phyloP scores from a whole-genome alignment of 2,329 filamentous ascomycete genomes.

The Dothideomycetes sp. region DNA sequence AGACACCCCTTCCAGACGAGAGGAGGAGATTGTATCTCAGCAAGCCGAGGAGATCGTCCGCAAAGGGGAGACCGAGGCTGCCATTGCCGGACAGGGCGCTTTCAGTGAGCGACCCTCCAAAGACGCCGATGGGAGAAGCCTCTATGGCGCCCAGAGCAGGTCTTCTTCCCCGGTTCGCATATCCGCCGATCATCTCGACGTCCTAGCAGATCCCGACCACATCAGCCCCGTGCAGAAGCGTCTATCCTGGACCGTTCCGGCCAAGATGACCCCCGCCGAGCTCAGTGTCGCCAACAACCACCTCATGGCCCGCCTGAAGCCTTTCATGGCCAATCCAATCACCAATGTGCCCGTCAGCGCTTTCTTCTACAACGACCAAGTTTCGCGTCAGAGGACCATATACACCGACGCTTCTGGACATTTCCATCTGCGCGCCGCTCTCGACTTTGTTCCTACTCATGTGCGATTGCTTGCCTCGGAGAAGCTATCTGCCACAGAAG shows the following conservation, averaged over 20 bases:
- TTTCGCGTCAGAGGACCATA: constrained; percentile 75
- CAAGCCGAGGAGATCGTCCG: constrained; percentile 70
- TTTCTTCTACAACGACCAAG: constrained; percentile 84
- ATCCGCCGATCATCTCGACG: constrained; percentile 12
- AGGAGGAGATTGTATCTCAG: constrained; percentile 57
- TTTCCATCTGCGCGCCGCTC: constrained; percentile 65
- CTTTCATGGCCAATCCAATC: constrained; percentile 79
- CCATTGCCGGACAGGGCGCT: constrained; percentile 56
- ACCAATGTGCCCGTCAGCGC: constrained; percentile 70
- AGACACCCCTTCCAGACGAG: constrained; percentile 31
- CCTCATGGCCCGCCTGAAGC: constrained; percentile 74
- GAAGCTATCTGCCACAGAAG: constrained; percentile 67
- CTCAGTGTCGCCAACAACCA: constrained; percentile 71
- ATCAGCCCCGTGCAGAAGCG: constrained; percentile 34
- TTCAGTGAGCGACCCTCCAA: constrained; percentile 59
- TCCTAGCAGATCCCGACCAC: constrained; percentile 8
- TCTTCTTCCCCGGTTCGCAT: constrained; percentile 14
- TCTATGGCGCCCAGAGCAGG: constrained; percentile 26
- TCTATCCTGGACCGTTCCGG: constrained; percentile 37
- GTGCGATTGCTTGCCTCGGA: constrained; percentile 81
- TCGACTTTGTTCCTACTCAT: constrained; percentile 86
- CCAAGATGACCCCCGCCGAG: constrained; percentile 65
- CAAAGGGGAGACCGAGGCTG: constrained; percentile 59
- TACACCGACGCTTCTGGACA: constrained; percentile 82
- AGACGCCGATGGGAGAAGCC: constrained; percentile 29